These are phyloP conservation scores for Neurospora crassa DNA, from an alignment of 2,329 filamentous ascomycete species.

Conservation along the genomic window DNA sequence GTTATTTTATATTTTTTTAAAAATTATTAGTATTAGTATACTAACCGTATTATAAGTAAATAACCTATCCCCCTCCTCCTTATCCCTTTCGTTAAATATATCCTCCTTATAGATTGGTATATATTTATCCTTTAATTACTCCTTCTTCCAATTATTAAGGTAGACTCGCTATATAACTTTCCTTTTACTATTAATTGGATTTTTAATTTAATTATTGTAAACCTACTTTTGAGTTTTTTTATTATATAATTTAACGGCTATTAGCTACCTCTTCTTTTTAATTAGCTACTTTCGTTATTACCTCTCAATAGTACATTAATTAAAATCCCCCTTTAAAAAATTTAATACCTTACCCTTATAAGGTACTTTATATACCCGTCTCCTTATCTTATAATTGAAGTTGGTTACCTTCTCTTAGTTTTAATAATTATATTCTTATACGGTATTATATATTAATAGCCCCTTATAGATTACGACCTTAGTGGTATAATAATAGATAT, in stretches of 20 bases:
- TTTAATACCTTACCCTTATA: not conserved
- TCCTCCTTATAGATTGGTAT: not conserved
- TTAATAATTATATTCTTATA: not conserved
- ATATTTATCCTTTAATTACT: not conserved
- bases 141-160: not conserved
- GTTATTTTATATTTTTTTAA: not conserved
- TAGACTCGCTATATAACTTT: not conserved
- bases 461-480: rapidly evolving
- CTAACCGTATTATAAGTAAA: not conserved
- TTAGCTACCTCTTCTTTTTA: not conserved
- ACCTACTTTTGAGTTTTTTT: not conserved
- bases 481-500: rapidly evolving
- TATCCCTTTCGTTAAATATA: not conserved
- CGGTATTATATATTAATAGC: not conserved
- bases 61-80: not conserved
- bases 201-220: not conserved
- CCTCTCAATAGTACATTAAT: not conserved
- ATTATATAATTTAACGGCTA: not conserved
- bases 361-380: not conserved
- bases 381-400: not conserved
- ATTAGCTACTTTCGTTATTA: not conserved
- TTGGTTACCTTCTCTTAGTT: not conserved
- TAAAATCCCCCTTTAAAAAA: not conserved
- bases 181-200: not conserved
- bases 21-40: not conserved